Evolutionary conservation across 176 grass and related monocot species (phyloP), one percentile per base, ranked within the genome.

Genomic region (Alloteropsis semialata): DNA sequence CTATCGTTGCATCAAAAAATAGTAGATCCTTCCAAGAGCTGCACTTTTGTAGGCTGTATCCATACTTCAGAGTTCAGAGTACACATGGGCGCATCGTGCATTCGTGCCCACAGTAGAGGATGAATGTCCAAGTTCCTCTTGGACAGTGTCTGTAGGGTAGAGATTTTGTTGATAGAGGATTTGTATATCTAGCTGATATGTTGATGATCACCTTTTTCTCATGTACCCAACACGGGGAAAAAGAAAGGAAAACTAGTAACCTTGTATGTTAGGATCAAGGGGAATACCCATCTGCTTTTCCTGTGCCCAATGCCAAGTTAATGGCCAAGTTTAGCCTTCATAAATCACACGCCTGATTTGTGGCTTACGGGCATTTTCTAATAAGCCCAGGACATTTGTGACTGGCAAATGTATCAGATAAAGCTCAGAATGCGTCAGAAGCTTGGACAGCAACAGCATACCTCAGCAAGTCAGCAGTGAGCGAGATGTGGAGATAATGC

Each of bases 71-170:
- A 83, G 49, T 69, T 42, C 30, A 69, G 65, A 83, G 49, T 74
- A 71, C 75, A 90, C 59, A 68, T 30, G 84, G 80, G 67, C 41
- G 48, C 28, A 58, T 14, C 30, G 18, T 87, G 67, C 69, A 69
- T 65, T 14, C 30, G 18, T 87, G 67, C 69, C 77, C 59, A 86
- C 58, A 69, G 42, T 72, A 75, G 50, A 69, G 42, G 88, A 79
- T 74, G 74, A 68, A 74, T 78, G 67, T 59, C 57, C 48, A 86
- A 79, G 79, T 53, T 75, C 57, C 49, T 83, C 53, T 76, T 63
- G 70, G 82, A 50, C 71, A 66, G 69, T 32, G 30, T 65, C 57
- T 29, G 1, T 87, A 87, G 84, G 32, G 27, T 75, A 83, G 65
- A 79, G 48, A 42, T 74, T 78, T 79, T 83, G 49, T 79, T 83